Evolutionary conservation across 176 grass and related monocot genomes (phyloP).

Genomic region (Pharus latifolius): DNA sequence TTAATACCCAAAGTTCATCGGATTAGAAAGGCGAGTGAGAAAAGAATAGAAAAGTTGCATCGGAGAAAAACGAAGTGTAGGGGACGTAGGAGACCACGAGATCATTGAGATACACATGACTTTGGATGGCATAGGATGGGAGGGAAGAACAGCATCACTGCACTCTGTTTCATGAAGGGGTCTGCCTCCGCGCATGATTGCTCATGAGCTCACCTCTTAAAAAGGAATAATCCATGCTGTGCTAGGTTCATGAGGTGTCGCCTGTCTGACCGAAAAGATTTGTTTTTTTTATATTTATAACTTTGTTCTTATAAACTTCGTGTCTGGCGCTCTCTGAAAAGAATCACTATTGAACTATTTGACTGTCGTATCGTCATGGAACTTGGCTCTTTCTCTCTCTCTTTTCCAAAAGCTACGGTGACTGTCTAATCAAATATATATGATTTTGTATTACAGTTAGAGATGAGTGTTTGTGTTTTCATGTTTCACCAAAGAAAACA

Average conservation of each 20-base stretch:
- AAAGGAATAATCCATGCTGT: neutral
- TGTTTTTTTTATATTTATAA: neutral
- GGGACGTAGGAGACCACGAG: neutral
- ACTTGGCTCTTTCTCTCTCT: too few relatives aligned
- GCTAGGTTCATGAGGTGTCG: neutral
- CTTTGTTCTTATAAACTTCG: too few relatives aligned
- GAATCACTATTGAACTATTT: neutral
- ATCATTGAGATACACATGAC: neutral
- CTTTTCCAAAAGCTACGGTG: too few relatives aligned
- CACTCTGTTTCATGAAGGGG: neutral
- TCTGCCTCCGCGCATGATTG: neutral
- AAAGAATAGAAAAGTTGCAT: neutral
- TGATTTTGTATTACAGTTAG: too few relatives aligned
- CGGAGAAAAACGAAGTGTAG: neutral
- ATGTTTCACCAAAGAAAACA: too few relatives aligned
- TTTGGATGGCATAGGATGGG: neutral
- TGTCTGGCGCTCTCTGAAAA: neutral
- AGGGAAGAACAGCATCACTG: neutral
- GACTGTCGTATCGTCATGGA: neutral
- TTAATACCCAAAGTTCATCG: neutral
- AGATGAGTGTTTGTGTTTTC: too few relatives aligned
- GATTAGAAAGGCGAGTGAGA: neutral
- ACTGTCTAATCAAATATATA: too few relatives aligned
- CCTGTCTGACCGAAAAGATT: neutral
- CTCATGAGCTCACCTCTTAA: neutral